Base-by-base conservation (phyloP, 2,329 filamentous ascomycete species). In the Colletotrichum neosansevieriae region DNA sequence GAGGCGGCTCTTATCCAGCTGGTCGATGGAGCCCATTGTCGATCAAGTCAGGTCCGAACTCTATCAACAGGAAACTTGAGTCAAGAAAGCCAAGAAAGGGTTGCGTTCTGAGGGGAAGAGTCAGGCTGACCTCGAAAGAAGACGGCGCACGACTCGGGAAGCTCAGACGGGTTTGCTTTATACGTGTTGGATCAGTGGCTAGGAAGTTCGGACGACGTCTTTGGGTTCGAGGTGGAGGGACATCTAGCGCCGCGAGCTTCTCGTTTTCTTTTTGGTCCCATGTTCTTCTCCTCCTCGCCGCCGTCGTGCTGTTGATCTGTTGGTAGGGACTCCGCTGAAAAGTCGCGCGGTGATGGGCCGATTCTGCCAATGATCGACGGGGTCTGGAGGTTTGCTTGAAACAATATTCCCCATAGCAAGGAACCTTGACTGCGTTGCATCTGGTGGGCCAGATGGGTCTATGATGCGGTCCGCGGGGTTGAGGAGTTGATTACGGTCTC, bases 11-110 rank as follows among this genome's bases (percentile, higher is more conserved):
- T 40, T 44, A 19, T 50, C 15, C n/a, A 54, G 11, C 10, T 66
- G 24, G 42, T 50, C 36, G 40, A 49, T 68, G 34, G 65, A 65
- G 15, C 49, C 54, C 65, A 50, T 66, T 12, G 29, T 1, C 15
- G 11, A 17, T 21, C 40, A 59, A 61, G 45, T 65, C 61, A 60
- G 47, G 38, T 5, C 11, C 13, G 10, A 68, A 59, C 49, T 34
- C 49, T 54, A 53, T 29, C 15, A 17, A 15, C 12, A n/a, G 36
- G 15, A 13, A 47, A 36, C 7, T n/a, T 2, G 21, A 29, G 10
- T 44, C 32, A 47, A 9, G 11, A 29, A 9, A 29, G 29, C 2
- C 29, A 6, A 29, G 7, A 29, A 3, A 17, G 49, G 38, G n/a
- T 24, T 38, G 21, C 12, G n/a, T 19, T 34, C 9, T 2, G 29